Conservation (phyloP, 257 asterid genomes). For the Penstemon davidsonii region DNA sequence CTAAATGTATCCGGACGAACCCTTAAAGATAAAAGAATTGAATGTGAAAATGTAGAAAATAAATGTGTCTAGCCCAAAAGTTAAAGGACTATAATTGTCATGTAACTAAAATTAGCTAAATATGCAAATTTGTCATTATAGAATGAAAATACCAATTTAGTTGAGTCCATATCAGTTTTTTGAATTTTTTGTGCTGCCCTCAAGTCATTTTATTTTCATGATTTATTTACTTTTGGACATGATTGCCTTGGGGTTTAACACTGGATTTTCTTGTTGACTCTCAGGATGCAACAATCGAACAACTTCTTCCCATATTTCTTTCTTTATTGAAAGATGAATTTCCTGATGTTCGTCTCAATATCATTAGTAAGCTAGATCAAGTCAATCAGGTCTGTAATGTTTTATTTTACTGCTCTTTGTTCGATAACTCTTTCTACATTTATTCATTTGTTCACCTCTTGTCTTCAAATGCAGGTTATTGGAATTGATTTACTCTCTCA, state of each 20-base stretch:
- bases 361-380: conserved; percentile 67
- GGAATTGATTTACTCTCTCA: conserved; percentile 52
- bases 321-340: conserved; percentile 64
- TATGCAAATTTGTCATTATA: no score
- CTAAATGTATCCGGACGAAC: no score
- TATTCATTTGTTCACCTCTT: neutral
- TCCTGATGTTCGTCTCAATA: conserved; percentile 58
- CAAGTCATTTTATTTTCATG: neutral
- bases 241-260: neutral
- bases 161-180: neutral
- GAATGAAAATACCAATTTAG: neutral
- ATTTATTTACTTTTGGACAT: neutral
- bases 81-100: no score
- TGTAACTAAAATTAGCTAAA: no score
- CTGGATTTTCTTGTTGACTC: conserved; percentile 10
- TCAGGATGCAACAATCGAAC: conserved; percentile 62
- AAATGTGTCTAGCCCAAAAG: no score
- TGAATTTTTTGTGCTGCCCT: neutral
- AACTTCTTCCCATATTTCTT: conserved; percentile 58
- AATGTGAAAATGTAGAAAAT: no score
- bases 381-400: conserved; percentile 49
- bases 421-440: neutral
- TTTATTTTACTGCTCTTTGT: conserved; percentile 6
- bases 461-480: conserved; percentile 35
- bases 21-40: no score